Evolutionary conservation across 129 eudicot genomes (phyloP).

Genomic region (Tanacetum coccineum): DNA sequence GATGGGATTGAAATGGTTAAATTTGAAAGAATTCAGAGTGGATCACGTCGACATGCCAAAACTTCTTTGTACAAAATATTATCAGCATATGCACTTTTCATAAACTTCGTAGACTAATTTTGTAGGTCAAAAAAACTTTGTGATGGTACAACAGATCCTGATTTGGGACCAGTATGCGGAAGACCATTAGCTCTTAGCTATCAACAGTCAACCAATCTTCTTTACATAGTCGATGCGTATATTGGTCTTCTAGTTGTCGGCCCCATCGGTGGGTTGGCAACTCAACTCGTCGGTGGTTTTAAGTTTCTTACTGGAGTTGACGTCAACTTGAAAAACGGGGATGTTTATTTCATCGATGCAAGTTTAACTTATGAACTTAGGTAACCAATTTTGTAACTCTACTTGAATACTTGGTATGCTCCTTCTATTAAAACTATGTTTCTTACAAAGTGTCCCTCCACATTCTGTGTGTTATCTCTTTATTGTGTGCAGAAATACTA

Average conservation of each 20-base stretch:
- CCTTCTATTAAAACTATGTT: neutral
- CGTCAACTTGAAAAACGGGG: conserved; percentile 16
- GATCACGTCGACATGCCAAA: too few species aligned
- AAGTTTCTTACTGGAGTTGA: conserved; percentile 19
- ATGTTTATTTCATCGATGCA: conserved; percentile 26
- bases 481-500: conserved; percentile 10
- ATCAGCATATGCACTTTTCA: too few species aligned
- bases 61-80: too few species aligned
- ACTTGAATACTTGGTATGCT: too few species aligned
- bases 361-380: conserved; percentile 27
- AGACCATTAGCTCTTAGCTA: conserved; percentile 36
- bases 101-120: neutral
- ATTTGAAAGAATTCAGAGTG: too few species aligned
- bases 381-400: neutral
- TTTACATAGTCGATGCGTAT: conserved; percentile 23
- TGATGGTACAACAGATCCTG: conserved; percentile 29
- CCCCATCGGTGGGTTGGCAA: conserved; percentile 31
- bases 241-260: conserved; percentile 30
- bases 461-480: neutral
- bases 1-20: too few species aligned
- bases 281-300: conserved; percentile 29
- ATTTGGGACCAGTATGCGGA: conserved; percentile 32
- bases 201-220: conserved; percentile 16
- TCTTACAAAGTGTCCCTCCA: neutral
- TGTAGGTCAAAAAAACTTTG: conserved; percentile 34